Evolutionary conservation across 2,329 filamentous ascomycete genomes (phyloP).

Genomic region (Beauveria sp.): DNA sequence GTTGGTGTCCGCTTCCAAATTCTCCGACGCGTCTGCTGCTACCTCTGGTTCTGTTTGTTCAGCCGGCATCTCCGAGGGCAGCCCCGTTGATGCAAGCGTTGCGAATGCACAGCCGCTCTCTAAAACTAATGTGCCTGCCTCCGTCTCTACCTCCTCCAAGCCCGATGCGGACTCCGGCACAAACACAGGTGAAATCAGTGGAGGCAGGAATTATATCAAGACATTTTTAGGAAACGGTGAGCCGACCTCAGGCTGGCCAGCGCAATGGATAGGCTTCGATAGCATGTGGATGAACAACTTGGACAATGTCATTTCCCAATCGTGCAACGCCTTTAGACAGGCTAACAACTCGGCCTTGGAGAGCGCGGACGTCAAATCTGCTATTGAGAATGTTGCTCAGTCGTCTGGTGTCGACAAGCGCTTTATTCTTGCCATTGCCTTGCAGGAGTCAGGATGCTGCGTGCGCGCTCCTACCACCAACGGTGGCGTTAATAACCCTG

Average conservation of each 20-base stretch:
- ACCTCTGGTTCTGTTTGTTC: neutral
- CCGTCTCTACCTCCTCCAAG: neutral
- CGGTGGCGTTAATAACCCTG: neutral
- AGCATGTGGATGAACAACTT: too few species aligned
- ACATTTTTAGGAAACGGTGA: neutral
- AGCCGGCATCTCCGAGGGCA: neutral
- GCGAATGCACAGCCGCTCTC: neutral
- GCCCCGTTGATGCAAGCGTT: neutral
- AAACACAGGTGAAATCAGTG: too few species aligned
- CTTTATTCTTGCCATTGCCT: conserved; percentile 21
- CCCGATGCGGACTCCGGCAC: neutral
- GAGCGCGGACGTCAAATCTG: neutral
- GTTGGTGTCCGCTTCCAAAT: neutral
- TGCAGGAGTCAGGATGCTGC: conserved; percentile 20
- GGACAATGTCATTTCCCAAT: too few species aligned
- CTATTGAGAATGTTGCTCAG: neutral
- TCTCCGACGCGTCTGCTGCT: neutral
- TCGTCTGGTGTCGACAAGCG: conserved; percentile 5
- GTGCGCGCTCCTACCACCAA: conserved; percentile 6
- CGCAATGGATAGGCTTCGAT: too few species aligned
- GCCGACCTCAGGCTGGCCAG: too few species aligned
- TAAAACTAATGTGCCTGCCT: neutral
- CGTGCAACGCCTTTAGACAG: too few species aligned
- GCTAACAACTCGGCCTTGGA: neutral
- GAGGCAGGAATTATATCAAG: neutral